These are phyloP conservation scores for Zalaria obscura DNA, from an alignment of 2,329 filamentous ascomycete species.

Conservation along the genomic window DNA sequence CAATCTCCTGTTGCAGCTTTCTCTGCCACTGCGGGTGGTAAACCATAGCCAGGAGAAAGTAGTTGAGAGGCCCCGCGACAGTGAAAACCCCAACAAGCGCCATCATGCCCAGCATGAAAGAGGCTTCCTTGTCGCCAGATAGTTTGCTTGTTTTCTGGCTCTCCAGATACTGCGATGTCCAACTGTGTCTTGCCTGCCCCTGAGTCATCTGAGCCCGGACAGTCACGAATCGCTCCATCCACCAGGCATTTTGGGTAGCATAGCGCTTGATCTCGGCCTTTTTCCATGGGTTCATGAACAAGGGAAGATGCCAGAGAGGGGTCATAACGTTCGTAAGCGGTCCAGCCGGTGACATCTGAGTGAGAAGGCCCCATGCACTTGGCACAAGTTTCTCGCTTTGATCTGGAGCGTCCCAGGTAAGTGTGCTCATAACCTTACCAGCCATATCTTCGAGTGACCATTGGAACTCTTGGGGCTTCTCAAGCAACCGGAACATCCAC, in stretches of 20 bases:
- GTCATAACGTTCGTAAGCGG: slow-evolving; percentile 44
- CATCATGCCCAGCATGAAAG: slow-evolving; percentile 20
- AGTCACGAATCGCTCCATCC: slow-evolving; percentile 31
- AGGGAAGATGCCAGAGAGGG: slow-evolving; percentile 39
- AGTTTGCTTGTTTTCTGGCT: slow-evolving; percentile 19
- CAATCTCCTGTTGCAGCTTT: slow-evolving; percentile 30
- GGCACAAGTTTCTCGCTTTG: slow-evolving; percentile 35
- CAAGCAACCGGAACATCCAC: slow-evolving; percentile 35
- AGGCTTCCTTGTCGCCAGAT: slow-evolving; percentile 21
- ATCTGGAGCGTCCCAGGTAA: slow-evolving; percentile 39
- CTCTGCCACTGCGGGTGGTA: slow-evolving; percentile 34
- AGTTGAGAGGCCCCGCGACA: slow-evolving; percentile 15
- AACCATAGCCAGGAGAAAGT: slow-evolving; percentile 27
- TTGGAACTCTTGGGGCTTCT: slow-evolving; percentile 36
- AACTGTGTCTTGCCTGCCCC: slow-evolving; percentile 26
- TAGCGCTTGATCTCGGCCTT: slow-evolving; percentile 37
- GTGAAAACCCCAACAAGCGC: slow-evolving; percentile 21
- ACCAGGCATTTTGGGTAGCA: slow-evolving; percentile 39
- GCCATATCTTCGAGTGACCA: slow-evolving; percentile 41
- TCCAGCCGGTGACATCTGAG: slow-evolving; percentile 43
- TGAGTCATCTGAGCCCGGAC: slow-evolving; percentile 24
- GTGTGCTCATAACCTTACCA: slow-evolving; percentile 41
- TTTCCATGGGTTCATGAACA: slow-evolving; percentile 40
- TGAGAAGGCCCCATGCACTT: slow-evolving; percentile 41
- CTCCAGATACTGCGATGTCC: slow-evolving; percentile 29